Evolutionary conservation across 2,329 filamentous ascomycete genomes (phyloP).

Genomic region (Lecanoromycetidae sp.): DNA sequence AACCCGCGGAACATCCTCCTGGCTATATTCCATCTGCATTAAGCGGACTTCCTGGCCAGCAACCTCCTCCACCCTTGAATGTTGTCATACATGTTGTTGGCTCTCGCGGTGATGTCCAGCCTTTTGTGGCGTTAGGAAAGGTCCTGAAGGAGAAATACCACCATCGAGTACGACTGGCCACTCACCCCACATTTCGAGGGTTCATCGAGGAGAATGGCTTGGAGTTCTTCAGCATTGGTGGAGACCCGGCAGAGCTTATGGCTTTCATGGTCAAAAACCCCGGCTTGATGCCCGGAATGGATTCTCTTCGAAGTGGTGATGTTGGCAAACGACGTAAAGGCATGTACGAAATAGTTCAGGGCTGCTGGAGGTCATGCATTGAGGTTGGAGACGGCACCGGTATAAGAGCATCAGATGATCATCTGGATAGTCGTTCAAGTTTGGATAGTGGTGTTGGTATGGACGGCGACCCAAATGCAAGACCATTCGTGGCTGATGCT

Average conservation of each 20-base stretch:
- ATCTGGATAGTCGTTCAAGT: constrained; percentile 33
- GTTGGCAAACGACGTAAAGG: constrained; percentile 61
- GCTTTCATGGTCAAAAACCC: constrained; percentile 84
- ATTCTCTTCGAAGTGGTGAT: constrained; percentile 64
- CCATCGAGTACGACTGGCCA: constrained; percentile 62
- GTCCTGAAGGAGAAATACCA: constrained; percentile 52
- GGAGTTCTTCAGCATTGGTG: constrained; percentile 70
- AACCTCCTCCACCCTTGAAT: constrained; percentile 48
- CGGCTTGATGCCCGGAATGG: constrained; percentile 70
- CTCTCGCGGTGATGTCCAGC: constrained; percentile 63
- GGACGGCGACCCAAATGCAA: constrained; percentile 32
- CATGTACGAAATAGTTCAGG: constrained; percentile 67
- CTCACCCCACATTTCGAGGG: constrained; percentile 54
- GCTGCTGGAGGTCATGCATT: constrained; percentile 77
- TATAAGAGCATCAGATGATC: constrained; percentile 39
- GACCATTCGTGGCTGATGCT: constrained; percentile 73
- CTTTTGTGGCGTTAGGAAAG: constrained; percentile 59
- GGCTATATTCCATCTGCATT: constrained; percentile 63
- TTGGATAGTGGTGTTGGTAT: constrained; percentile 26
- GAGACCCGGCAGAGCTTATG: constrained; percentile 71
- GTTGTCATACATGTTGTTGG: constrained; percentile 66
- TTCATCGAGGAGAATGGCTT: constrained; percentile 60
- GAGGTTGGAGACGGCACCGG: constrained; percentile 59
- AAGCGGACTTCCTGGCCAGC: constrained; percentile 50
- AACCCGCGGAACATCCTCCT: constrained; percentile 47